Conservation (phyloP, 169 alveolate species). For the Plasmodium gonderi region DNA sequence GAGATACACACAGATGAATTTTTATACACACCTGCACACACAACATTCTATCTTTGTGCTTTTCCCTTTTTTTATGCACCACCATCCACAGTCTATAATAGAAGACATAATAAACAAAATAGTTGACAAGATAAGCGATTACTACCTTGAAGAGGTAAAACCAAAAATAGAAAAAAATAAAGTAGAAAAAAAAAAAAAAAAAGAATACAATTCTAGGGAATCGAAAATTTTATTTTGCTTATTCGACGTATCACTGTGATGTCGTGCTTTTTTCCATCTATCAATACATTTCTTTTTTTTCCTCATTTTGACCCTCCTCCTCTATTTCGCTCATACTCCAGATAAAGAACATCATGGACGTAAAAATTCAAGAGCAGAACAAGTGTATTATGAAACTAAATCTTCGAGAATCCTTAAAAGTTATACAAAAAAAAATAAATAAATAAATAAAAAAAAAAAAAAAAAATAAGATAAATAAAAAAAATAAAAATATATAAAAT, state of each 20-base stretch:
- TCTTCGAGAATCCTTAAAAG: conserved; percentile 17
- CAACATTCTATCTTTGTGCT: background rate
- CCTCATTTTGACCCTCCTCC: background rate
- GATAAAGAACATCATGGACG: conserved; percentile 42
- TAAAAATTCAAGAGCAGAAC: conserved; percentile 58
- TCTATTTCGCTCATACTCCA: background rate
- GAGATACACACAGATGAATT: background rate
- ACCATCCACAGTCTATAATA: conserved; percentile 21
- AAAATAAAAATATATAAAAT: too few species aligned
- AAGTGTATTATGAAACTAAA: conserved; percentile 30
- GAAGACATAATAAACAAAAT: conserved; percentile 57
- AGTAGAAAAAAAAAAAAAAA: background rate
- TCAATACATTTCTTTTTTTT: background rate
- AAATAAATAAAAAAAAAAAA: too few species aligned
- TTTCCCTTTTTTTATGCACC: background rate
- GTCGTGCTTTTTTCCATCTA: too few species aligned
- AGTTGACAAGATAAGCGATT: conserved; percentile 45
- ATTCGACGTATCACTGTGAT: too few species aligned
- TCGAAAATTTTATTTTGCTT: too few species aligned
- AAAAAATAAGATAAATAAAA: too few species aligned
- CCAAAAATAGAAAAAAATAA: too few species aligned
- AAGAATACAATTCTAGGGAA: too few species aligned
- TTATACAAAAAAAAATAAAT: background rate
- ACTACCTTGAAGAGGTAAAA: conserved; percentile 65
- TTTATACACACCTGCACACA: background rate